phyloP scores from a whole-genome alignment of 208 protist species.

The Trypanosoma melophagium region DNA sequence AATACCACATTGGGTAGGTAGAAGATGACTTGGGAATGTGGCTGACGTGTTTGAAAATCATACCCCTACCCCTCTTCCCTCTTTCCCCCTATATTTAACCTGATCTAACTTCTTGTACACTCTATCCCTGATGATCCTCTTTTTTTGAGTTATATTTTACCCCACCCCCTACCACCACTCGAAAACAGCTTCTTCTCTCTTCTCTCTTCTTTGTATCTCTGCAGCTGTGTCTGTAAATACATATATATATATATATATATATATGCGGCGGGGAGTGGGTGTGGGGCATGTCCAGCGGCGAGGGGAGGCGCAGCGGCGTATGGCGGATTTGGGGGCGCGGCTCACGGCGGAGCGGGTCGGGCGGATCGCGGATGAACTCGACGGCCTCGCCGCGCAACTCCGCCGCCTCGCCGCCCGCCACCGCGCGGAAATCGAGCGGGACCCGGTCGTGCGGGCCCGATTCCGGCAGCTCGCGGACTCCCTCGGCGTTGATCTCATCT shows the following conservation, averaged over 20 bases:
- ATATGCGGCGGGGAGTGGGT: constrained; percentile 82
- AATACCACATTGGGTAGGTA: too few relatives aligned
- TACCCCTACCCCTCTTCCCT: too few relatives aligned
- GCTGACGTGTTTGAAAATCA: too few relatives aligned
- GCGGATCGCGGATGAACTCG: constrained; percentile 77
- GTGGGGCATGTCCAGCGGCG: constrained; percentile 81
- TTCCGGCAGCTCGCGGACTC: constrained; percentile 88
- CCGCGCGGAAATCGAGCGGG: constrained; percentile 71
- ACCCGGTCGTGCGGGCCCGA: constrained; percentile 78
- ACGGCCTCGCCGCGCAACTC: constrained; percentile 69
- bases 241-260: not conserved
- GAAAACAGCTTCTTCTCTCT: too few relatives aligned
- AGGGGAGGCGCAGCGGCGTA: constrained; percentile 69
- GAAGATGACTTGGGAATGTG: too few relatives aligned
- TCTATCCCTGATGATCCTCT: too few relatives aligned
- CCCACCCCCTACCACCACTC: too few relatives aligned
- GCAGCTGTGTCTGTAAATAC: not conserved
- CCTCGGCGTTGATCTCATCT: constrained; percentile 84
- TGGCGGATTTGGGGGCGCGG: constrained; percentile 80
- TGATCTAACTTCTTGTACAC: too few relatives aligned
- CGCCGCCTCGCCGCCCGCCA: constrained; percentile 57
- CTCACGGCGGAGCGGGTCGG: constrained; percentile 83
- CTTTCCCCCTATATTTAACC: too few relatives aligned
- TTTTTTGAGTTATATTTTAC: not conserved
- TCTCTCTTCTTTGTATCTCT: too few relatives aligned